phyloP scores from a whole-genome alignment of 2,329 filamentous ascomycete species.

The Diaporthe citrichinensis region DNA sequence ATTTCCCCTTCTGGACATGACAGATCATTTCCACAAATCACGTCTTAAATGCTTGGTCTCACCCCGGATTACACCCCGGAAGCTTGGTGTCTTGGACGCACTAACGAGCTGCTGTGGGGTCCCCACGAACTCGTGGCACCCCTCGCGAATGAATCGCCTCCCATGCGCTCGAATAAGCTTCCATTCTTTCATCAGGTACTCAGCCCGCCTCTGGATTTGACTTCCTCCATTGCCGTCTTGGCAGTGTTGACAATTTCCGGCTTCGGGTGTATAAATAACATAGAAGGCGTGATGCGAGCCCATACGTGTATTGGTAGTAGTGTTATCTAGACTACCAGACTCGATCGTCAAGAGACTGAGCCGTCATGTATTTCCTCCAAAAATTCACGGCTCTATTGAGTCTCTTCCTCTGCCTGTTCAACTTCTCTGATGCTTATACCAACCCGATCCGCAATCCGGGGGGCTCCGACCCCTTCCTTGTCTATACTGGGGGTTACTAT shows the following conservation, averaged over 20 bases:
- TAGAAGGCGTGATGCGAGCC: not conserved
- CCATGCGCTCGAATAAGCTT: conserved; percentile 35
- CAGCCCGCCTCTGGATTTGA: not conserved
- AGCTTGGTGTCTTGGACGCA: not conserved
- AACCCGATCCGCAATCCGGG: conserved; percentile 66
- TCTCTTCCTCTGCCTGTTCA: conserved; percentile 42
- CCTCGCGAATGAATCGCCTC: not conserved
- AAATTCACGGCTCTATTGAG: conserved; percentile 43
- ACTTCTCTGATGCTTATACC: conserved; percentile 55
- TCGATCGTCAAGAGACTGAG: not conserved
- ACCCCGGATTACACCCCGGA: conserved; percentile 1
- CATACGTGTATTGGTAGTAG: no score
- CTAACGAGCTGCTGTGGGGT: conserved; percentile 3
- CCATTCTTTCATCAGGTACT: not conserved
- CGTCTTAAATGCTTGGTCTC: not conserved
- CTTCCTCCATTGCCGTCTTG: conserved; percentile 5
- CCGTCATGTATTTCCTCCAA: conserved; percentile 13
- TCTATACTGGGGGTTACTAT: conserved; percentile 67
- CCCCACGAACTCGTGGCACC: not conserved
- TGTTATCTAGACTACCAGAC: not conserved
- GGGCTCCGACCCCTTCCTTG: conserved; percentile 68
- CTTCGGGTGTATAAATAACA: conserved; percentile 9
- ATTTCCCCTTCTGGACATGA: conserved; percentile 23
- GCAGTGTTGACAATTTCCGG: not conserved
- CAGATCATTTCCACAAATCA: conserved; percentile 38